Conservation (phyloP, 2,329 filamentous ascomycete species). For the Nothophoma quercina region DNA sequence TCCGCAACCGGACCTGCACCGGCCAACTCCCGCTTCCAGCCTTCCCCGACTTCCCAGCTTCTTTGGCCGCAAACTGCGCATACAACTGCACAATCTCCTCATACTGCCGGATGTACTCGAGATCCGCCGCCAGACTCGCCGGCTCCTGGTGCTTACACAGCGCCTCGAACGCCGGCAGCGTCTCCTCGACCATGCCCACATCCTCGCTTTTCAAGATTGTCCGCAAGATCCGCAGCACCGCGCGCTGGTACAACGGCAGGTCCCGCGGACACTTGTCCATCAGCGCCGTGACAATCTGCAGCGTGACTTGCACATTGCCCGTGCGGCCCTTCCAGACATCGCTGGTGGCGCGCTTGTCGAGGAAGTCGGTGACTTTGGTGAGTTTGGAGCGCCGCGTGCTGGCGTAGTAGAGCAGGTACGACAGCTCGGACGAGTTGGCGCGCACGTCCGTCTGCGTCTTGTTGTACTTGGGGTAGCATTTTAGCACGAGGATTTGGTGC, state of each 20-base stretch:
- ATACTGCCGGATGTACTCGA: conserved; percentile 82
- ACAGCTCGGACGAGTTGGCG: conserved; percentile 95
- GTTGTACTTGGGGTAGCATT: conserved; percentile 92
- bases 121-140: conserved; percentile 83
- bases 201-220: conserved; percentile 85
- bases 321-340: conserved; percentile 91
- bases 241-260: conserved; percentile 84
- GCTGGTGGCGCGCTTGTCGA: conserved; percentile 90
- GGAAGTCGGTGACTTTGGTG: conserved; percentile 91
- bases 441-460: conserved; percentile 89
- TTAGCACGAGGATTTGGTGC: conserved; percentile 94
- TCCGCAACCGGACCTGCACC: conserved; percentile 70
- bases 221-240: conserved; percentile 83
- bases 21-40: conserved; percentile 71
- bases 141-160: conserved; percentile 91
- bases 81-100: conserved; percentile 82
- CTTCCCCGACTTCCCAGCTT: conserved; percentile 40
- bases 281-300: conserved; percentile 88
- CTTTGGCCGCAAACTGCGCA: conserved; percentile 76
- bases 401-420: conserved; percentile 95
- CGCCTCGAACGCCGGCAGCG: conserved; percentile 82
- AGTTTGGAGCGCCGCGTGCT: conserved; percentile 94
- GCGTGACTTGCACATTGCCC: conserved; percentile 92
- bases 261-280: conserved; percentile 94
- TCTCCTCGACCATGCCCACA: conserved; percentile 91